Percentiles rank a stretch among this genome's conserved stretches.
Conservation (phyloP, 1,139 yeast species). For the Blastobotrys indianensis region DNA sequence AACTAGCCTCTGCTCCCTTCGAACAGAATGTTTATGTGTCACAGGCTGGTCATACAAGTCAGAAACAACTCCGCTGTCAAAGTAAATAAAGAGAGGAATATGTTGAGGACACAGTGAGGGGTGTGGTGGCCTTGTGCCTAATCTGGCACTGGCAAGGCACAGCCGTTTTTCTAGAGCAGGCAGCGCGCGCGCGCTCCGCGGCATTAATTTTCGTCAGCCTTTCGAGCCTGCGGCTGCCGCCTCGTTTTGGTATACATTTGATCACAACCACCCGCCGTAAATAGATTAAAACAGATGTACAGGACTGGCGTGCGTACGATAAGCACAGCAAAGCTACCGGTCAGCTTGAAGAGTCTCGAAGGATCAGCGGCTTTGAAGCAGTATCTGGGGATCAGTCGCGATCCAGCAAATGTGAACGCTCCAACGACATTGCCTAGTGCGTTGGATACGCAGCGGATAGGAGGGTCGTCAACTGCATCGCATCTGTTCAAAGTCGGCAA, state of each 20-base stretch:
- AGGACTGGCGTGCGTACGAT: background rate
- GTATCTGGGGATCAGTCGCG: conserved; percentile 5
- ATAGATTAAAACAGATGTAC: too few species aligned
- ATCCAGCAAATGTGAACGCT: conserved; percentile 18
- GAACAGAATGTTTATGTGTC: background rate
- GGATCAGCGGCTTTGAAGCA: conserved; percentile 5
- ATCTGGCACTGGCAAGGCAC: background rate
- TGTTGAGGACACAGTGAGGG: background rate
- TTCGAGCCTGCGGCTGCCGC: too few species aligned
- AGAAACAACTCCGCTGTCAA: background rate
- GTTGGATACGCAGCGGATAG: conserved; percentile 13
- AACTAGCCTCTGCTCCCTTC: background rate
- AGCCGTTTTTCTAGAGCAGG: background rate
- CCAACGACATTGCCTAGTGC: conserved; percentile 25
- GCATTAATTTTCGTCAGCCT: too few species aligned
- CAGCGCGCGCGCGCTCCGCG: too few species aligned
- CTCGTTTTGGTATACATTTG: background rate
- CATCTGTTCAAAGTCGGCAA: conserved; percentile 27
- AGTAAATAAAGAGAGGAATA: background rate
- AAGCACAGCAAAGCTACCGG: conserved; percentile 8
- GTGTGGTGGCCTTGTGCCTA: background rate
- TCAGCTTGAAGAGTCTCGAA: conserved; percentile 8
- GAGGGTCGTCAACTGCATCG: conserved; percentile 10
- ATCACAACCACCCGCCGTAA: background rate
- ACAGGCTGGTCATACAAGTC: background rate